phyloP scores from a whole-genome alignment of 306 rosid species.

The Rosa lucieae region DNA sequence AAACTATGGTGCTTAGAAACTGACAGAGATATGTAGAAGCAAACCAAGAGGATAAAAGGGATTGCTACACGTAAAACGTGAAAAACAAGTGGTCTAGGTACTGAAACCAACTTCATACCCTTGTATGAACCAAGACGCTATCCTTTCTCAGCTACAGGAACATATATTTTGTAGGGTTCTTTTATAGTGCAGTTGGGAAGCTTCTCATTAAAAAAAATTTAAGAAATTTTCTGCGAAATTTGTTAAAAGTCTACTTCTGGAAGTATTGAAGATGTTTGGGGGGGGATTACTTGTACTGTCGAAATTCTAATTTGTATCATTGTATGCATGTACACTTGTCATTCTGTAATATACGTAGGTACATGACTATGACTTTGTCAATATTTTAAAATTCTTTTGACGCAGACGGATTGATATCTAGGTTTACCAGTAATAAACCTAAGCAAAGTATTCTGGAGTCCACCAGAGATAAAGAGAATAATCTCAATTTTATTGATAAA shows the following conservation, averaged over 20 bases:
- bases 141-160: background rate
- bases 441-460: too few species aligned
- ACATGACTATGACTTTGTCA: background rate
- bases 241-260: background rate
- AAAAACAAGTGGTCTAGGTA: background rate
- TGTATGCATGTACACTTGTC: background rate
- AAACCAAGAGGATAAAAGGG: background rate
- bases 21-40: slow-evolving; percentile 2
- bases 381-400: too few species aligned
- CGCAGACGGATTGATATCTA: too few species aligned
- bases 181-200: background rate
- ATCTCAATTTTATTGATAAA: too few species aligned
- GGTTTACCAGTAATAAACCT: too few species aligned
- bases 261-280: background rate
- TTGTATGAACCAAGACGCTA: background rate
- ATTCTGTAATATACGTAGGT: background rate
- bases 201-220: background rate
- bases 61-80: background rate
- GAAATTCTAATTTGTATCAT: background rate
- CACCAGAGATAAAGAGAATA: too few species aligned
- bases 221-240: slow-evolving; percentile 13
- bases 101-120: slow-evolving; percentile 16
- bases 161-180: background rate
- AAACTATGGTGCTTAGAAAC: slow-evolving; percentile 18
- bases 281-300: background rate